Base-by-base conservation (phyloP, 2,329 filamentous ascomycete species). In the Penicillium sclerotiorum region DNA sequence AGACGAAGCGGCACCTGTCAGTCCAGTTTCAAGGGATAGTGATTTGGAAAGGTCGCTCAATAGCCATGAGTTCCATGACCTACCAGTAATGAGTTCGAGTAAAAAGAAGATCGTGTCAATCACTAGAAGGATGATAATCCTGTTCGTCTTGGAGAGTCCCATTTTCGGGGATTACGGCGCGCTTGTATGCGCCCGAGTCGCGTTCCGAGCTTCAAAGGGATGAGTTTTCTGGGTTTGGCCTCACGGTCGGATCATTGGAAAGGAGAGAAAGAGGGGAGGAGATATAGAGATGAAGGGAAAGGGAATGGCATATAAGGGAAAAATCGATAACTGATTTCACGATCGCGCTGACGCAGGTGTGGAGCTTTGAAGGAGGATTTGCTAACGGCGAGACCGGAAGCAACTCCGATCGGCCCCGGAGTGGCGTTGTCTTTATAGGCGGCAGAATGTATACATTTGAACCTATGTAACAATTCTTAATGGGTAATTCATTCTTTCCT, bases 61-160 rank as follows among this genome's bases (percentile, higher is more conserved):
- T 11, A 22, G 11, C 67, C 76, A 28, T 53, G 2, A 27, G 20
- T 3, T 33, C 40, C 28, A 22, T 15, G 5, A 21, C 27, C 35
- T 45, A 80, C 80, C 93, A 54, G 88, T 85, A 50, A 88, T 84
- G 54, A 99, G 76, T 74, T 99, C 94, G 50, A 97, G 77, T 40
- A 96, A 73, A 75, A 99, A 96, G 77, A 99, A 99, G 33, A 82
- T 80, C 45, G 86, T 80, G 74, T 97, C 93, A 67, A 99, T 95
- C 57, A 78, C 87, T 70, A 99, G 85, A 81, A 99, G 89, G 71
- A 96, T 87, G 74, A 89, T 83, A 70, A 99, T 97, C 71, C 93
- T 86, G 63, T 87, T 90, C 60, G 88, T 89, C 74, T 99, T 99
- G 67, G 92, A 95, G 80, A 93, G 88, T 58, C 82, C 88, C 90